Percentiles rank a stretch among this genome's conserved stretches.
phyloP scores from a whole-genome alignment of 2,329 filamentous ascomycete species.

The Cytospora schulzeri region DNA sequence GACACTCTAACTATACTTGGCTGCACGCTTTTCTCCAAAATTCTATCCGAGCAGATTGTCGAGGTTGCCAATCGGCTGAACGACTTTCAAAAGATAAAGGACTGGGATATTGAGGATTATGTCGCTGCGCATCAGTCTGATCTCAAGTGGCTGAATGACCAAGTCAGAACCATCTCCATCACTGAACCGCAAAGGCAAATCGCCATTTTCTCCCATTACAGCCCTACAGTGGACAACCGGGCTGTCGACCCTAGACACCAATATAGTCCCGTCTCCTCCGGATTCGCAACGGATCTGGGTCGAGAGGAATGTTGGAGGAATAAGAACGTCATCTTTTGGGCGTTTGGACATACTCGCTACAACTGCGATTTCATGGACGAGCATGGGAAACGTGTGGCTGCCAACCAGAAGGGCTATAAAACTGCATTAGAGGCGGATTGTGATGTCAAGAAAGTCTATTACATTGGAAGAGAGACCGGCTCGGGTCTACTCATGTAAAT shows the following conservation, averaged over 20 bases:
- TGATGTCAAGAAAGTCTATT: not conserved
- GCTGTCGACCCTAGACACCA: constrained; percentile 21
- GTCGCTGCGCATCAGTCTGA: constrained; percentile 1
- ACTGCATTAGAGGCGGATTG: not conserved
- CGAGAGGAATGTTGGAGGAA: constrained; percentile 40
- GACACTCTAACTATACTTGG: constrained; percentile 5
- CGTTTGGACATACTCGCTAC: constrained; percentile 52
- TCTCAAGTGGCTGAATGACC: not conserved
- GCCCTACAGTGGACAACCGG: constrained; percentile 27
- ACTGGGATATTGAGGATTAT: not conserved
- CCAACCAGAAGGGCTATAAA: not conserved
- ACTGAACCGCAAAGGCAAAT: not conserved
- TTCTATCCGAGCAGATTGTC: not conserved
- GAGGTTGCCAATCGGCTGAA: not conserved
- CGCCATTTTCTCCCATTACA: constrained; percentile 30
- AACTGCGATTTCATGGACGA: constrained; percentile 42
- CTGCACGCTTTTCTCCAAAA: not conserved
- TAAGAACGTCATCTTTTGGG: constrained; percentile 44
- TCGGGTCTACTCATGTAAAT: not conserved
- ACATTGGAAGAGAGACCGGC: not conserved
- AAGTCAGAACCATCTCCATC: not conserved
- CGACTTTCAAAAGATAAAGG: not conserved
- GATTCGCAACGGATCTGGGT: constrained; percentile 45
- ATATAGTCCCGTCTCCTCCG: constrained; percentile 30
- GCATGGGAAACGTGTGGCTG: not conserved